Conservation (phyloP, 1,139 yeast species). For the Zygosaccharomyces pseudobailii region DNA sequence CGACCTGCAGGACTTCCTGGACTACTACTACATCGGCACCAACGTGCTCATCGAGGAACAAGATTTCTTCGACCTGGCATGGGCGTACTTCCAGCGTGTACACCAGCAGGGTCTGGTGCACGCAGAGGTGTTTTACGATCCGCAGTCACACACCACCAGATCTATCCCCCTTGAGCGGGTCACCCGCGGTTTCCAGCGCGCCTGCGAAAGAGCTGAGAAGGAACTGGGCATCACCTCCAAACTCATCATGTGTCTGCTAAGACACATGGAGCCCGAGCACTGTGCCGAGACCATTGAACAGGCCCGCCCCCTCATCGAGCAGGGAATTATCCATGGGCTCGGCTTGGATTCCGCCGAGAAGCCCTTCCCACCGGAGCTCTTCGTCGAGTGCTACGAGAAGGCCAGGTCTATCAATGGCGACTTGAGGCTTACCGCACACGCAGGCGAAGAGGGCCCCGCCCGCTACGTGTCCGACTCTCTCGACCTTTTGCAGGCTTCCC, state of each 20-base stretch:
- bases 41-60: conserved; percentile 58
- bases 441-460: conserved; percentile 83
- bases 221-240: conserved; percentile 61
- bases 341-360: conserved; percentile 75
- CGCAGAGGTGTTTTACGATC: conserved; percentile 75
- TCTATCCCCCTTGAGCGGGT: conserved; percentile 56
- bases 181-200: conserved; percentile 59
- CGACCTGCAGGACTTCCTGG: conserved; percentile 70
- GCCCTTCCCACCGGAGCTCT: conserved; percentile 68
- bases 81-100: conserved; percentile 62
- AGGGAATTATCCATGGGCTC: conserved; percentile 61
- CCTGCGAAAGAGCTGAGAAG: conserved; percentile 52
- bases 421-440: conserved; percentile 71
- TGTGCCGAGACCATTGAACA: conserved; percentile 53
- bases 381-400: conserved; percentile 53
- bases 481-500: conserved; percentile 52
- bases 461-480: conserved; percentile 54
- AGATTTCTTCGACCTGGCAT: conserved; percentile 73
- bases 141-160: conserved; percentile 75
- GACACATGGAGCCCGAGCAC: conserved; percentile 60
- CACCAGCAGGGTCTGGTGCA: conserved; percentile 57
- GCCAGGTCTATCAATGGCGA: conserved; percentile 45
- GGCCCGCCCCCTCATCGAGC: conserved; percentile 47
- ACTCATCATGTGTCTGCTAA: conserved; percentile 71
- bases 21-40: conserved; percentile 76